Evolutionary conservation across 805 yeast genomes (phyloP), one percentile per base, ranked within the genome.

Genomic region (Jamesozyma rosinii): DNA sequence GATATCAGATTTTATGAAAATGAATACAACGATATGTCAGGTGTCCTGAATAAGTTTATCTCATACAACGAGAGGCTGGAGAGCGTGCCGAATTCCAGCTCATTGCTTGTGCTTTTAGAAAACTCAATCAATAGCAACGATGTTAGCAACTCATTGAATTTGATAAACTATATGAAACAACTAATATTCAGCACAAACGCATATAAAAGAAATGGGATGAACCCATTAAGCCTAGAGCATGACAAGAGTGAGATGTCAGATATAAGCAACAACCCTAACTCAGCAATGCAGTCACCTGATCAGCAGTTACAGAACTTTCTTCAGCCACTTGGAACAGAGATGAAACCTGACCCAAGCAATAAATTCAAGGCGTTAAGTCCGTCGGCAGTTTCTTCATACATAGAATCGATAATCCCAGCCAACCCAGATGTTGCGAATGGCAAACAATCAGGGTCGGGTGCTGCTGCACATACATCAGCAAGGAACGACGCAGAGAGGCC

Each of bases 1-100:
- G 94, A 88, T 58, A 71, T 87, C 42, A 72, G 77, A 36, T 79
- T 75, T 53, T 86, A 79, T 58, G 72, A 83, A 15, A 62, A 71
- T 10, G 89, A 88, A 48, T 87, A 84, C 62, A 75, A 81, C 19
- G 76, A 76, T n/a, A 29, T 33, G 32, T 43, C 26, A 9, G 17
- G 15, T 27, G 18, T 41, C 4, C 32, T 38, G 31, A 27, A 27
- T 26, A 37, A 40, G 15, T 34, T 40, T n/a, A 21, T 19, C 9
- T 33, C 38, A 14, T 21, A 20, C 9, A n/a, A 34, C 10, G 30
- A 34, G 8, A 3, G 17, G n/a, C 9, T 13, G 3, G 13, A 18
- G 5, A 24, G 19, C 35, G n/a, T 26, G 13, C 15, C 8, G 20
- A 21, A 19, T 27, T 5, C 43, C 10, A 17, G 22, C 10, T 29